A percentile compares a stretch with the other conserved stretches of the same genome.
These are phyloP conservation scores for Parascedosporium putredinis DNA, from an alignment of 2,329 filamentous ascomycete genomes.

Conservation along the genomic window DNA sequence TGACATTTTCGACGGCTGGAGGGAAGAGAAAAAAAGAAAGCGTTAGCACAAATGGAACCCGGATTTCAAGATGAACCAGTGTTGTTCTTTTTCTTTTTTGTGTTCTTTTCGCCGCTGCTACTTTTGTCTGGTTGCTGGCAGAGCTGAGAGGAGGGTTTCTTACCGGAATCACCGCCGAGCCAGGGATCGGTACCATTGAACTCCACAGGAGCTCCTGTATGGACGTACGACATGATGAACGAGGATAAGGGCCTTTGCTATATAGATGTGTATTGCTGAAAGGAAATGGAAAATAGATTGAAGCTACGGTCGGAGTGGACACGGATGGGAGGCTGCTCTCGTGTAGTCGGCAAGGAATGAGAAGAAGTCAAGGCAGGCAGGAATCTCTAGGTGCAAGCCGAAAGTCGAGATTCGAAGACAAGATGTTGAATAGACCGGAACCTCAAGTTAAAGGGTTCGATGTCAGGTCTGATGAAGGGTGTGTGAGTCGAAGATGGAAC, in stretches of 20 bases:
- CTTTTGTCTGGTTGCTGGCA: conserved; percentile 10
- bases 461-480: not conserved
- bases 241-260: too few relatives aligned
- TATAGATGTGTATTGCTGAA: too few relatives aligned
- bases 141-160: conserved; percentile 21
- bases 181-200: conserved; percentile 56
- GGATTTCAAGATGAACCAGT: too few relatives aligned
- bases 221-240: conserved; percentile 54
- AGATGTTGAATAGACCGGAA: not conserved
- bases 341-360: too few relatives aligned
- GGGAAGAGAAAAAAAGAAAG: not conserved
- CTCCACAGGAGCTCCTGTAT: conserved; percentile 43
- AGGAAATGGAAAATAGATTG: too few relatives aligned
- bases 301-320: too few relatives aligned
- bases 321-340: too few relatives aligned
- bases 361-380: too few relatives aligned
- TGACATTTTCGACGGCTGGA: conserved; percentile 77
- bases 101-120: conserved; percentile 3
- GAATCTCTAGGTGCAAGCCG: too few relatives aligned
- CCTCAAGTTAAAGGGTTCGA: not conserved
- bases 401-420: too few relatives aligned
- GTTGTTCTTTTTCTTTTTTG: too few relatives aligned
- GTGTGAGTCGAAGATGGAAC: not conserved
- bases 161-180: conserved; percentile 70
- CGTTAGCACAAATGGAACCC: conserved; percentile 8